These are phyloP conservation scores for Neurospora sp. DNA, from an alignment of 495 filamentous ascomycete species.

Conservation along the genomic window DNA sequence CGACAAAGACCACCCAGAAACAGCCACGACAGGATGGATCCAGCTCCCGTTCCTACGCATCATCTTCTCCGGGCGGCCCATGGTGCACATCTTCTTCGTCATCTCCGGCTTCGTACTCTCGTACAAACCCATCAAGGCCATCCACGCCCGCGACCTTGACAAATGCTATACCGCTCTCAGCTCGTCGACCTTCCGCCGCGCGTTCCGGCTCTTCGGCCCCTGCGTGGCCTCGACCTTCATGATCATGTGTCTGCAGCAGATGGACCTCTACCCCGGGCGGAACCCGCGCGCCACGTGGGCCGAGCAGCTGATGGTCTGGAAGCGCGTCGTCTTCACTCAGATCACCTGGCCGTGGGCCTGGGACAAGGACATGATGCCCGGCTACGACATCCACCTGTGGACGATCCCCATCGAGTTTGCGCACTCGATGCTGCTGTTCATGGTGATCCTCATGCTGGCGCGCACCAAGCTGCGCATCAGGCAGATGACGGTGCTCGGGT, in stretches of 20 bases:
- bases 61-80: conserved; percentile 54
- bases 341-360: conserved; percentile 46
- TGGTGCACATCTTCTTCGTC: conserved; percentile 68
- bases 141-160: conserved; percentile 38
- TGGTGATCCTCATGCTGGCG: conserved; percentile 45
- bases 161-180: conserved; percentile 32
- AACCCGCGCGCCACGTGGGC: conserved; percentile 21
- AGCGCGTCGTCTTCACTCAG: conserved; percentile 34
- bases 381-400: conserved; percentile 55
- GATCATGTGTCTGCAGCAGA: conserved; percentile 43
- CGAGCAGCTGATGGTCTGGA: conserved; percentile 41
- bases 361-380: conserved; percentile 41
- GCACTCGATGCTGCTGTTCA: conserved; percentile 53
- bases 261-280: conserved; percentile 32
- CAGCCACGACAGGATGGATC: conserved; percentile 27
- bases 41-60: conserved; percentile 57
- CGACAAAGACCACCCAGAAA: conserved; percentile 21
- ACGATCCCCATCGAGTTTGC: conserved; percentile 59
- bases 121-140: conserved; percentile 51
- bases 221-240: conserved; percentile 45
- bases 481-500: conserved; percentile 30
- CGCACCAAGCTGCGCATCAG: conserved; percentile 38
- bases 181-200: conserved; percentile 56
- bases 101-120: conserved; percentile 62
- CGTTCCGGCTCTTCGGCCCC: conserved; percentile 53